These are phyloP conservation scores for Gracilaria vermiculophylla DNA, from an alignment of 23 red algal genomes.

Conservation along the genomic window DNA sequence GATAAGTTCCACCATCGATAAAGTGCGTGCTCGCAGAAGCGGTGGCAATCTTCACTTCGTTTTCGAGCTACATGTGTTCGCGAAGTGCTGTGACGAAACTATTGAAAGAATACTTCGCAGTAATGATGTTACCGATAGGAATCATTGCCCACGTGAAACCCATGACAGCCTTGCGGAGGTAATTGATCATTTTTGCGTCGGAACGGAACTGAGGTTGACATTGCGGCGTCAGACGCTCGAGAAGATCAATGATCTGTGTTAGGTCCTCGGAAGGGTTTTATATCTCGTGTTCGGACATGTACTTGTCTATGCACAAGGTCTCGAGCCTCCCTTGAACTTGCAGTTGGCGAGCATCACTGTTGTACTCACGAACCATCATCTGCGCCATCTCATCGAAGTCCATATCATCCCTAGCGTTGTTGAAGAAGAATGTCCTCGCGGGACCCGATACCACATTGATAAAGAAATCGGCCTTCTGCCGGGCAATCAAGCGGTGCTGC, in stretches of 20 bases:
- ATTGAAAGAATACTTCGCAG: not conserved
- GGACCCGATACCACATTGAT: too few species aligned
- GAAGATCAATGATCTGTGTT: not conserved
- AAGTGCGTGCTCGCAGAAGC: not conserved
- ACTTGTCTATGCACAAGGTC: not conserved
- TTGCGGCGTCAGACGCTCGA: not conserved
- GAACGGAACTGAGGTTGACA: not conserved
- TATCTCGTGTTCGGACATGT: not conserved
- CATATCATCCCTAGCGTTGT: slow-evolving; percentile 19
- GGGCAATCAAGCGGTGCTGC: too few species aligned
- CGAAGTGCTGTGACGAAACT: not conserved
- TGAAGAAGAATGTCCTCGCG: slow-evolving; percentile 25
- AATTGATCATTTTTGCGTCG: not conserved
- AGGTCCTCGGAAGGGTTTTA: not conserved
- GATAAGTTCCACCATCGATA: not conserved
- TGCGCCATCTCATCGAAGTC: not conserved
- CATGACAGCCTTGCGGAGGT: not conserved
- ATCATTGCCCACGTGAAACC: not conserved
- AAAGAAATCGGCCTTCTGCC: too few species aligned
- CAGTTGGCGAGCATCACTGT: not conserved
- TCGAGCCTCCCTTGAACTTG: not conserved
- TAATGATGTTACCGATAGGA: not conserved
- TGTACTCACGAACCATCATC: slow-evolving; percentile 16
- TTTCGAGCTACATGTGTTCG: not conserved
- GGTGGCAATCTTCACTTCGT: not conserved